These are phyloP conservation scores for Scleromitrula shiraiana DNA, from an alignment of 2,329 filamentous ascomycete genomes.

Conservation along the genomic window DNA sequence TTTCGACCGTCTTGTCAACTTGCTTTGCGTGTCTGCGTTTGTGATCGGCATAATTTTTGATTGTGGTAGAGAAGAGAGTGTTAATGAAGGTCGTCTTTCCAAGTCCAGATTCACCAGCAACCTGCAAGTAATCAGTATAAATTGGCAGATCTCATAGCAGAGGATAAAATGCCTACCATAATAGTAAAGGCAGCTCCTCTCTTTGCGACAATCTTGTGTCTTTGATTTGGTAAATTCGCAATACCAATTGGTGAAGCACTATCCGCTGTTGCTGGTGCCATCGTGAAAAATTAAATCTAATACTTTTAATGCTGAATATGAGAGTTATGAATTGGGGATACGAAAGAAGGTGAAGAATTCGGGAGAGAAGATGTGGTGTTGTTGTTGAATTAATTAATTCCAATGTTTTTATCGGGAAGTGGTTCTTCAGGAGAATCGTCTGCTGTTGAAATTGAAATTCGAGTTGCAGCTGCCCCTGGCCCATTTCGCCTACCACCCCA, in stretches of 20 bases:
- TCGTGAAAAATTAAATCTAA: constrained; percentile 26
- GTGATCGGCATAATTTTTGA: constrained; percentile 99
- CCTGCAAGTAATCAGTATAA: constrained; percentile 42
- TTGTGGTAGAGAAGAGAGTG: constrained; percentile 98
- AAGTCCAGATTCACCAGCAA: constrained; percentile 95
- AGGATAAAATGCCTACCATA: constrained; percentile 57
- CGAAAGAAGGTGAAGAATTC: not conserved
- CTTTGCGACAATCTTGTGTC: constrained; percentile 68
- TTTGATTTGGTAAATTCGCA: constrained; percentile 66
- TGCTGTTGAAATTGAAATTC: constrained; percentile 8
- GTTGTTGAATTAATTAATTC: not conserved
- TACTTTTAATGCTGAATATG: not conserved
- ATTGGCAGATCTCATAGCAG: not conserved
- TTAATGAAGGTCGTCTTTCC: constrained; percentile 99
- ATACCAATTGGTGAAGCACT: constrained; percentile 64
- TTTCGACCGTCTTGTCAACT: constrained; percentile 99
- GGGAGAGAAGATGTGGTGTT: not conserved
- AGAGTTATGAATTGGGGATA: not conserved
- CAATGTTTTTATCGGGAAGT: constrained; percentile 5
- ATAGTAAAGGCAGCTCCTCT: constrained; percentile 98
- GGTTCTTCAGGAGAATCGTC: constrained; percentile 8
- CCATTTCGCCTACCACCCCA: constrained; percentile 9
- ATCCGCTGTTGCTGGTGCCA: constrained; percentile 51
- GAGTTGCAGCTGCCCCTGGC: constrained; percentile 10
- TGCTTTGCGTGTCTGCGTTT: constrained; percentile 99